Conservation (phyloP, 2,329 filamentous ascomycete species). For the Verticillium nonalfalfae region DNA sequence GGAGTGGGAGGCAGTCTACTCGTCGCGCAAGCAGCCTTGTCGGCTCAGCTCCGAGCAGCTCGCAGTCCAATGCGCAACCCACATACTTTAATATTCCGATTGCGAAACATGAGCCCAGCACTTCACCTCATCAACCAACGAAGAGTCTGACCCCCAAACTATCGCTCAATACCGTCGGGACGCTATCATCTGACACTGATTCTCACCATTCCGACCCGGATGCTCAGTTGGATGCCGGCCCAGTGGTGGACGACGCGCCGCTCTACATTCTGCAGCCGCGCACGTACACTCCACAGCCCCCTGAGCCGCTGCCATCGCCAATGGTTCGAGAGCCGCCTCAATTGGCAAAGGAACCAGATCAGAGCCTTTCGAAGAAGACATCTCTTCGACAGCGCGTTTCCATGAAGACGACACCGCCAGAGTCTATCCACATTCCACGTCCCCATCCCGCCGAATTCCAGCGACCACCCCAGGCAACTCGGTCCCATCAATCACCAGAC, state of each 20-base stretch:
- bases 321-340: conserved; percentile 23
- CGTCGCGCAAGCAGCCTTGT: conserved; percentile 8
- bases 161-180: neutral
- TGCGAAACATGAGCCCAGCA: conserved; percentile 4
- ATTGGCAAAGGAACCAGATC: conserved; percentile 1
- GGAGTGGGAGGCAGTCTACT: conserved; percentile 6
- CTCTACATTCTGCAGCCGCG: conserved; percentile 50
- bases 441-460: conserved; percentile 26
- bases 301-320: conserved; percentile 41
- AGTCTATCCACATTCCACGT: conserved; percentile 48
- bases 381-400: conserved; percentile 50
- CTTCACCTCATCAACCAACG: conserved; percentile 1
- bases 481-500: conserved; percentile 32
- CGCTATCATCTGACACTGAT: neutral
- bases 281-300: conserved; percentile 49
- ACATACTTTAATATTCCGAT: conserved; percentile 17
- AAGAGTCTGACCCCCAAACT: neutral
- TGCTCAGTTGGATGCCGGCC: neutral
- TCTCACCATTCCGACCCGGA: neutral
- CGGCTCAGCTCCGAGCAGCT: conserved; percentile 8
- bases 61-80: conserved; percentile 8
- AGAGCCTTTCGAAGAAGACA: conserved; percentile 26
- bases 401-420: conserved; percentile 43
- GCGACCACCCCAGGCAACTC: conserved; percentile 20
- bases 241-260: conserved; percentile 25